Evolutionary conservation across 2,329 filamentous ascomycete species (phyloP).

Genomic region (Lanzia echinophila): DNA sequence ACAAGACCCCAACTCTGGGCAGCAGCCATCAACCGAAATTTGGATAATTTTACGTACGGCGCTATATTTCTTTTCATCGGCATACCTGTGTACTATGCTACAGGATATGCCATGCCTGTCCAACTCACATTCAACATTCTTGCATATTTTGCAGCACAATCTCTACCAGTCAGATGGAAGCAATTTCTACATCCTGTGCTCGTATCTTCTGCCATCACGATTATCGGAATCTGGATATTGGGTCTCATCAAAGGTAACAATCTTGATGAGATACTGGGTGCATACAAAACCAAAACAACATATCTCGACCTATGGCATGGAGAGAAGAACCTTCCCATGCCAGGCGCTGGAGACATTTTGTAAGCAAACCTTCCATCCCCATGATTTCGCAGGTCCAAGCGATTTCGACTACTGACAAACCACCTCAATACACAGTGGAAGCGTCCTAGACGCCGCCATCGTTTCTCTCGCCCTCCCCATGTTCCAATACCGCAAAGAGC

Average conservation of each 20-base stretch:
- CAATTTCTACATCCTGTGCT: slow-evolving; percentile 53
- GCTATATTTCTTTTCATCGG: slow-evolving; percentile 44
- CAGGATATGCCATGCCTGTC: slow-evolving; percentile 42
- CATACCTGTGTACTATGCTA: slow-evolving; percentile 47
- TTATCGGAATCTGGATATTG: slow-evolving; percentile 47
- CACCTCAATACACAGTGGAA: slow-evolving; percentile 25
- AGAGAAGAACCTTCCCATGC: slow-evolving; percentile 27
- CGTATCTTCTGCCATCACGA: slow-evolving; percentile 46
- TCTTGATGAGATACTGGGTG: slow-evolving; percentile 37
- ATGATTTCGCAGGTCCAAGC: not conserved
- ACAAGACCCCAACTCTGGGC: slow-evolving; percentile 46
- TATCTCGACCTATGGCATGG: slow-evolving; percentile 47
- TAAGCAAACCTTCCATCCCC: not conserved
- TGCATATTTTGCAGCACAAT: slow-evolving; percentile 44
- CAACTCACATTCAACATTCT: slow-evolving; percentile 44
- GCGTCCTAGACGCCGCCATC: slow-evolving; percentile 50
- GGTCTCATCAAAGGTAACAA: slow-evolving; percentile 38
- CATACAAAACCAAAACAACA: slow-evolving; percentile 46
- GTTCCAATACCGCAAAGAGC: slow-evolving; percentile 52
- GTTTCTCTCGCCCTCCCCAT: slow-evolving; percentile 54
- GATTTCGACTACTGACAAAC: not conserved
- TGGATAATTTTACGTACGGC: slow-evolving; percentile 41
- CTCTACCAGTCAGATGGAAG: slow-evolving; percentile 42
- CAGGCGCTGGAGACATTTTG: slow-evolving; percentile 52
- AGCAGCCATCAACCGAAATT: slow-evolving; percentile 36